Conservation (phyloP, 495 filamentous ascomycete species). For the Polyplosphaeria fusca region DNA sequence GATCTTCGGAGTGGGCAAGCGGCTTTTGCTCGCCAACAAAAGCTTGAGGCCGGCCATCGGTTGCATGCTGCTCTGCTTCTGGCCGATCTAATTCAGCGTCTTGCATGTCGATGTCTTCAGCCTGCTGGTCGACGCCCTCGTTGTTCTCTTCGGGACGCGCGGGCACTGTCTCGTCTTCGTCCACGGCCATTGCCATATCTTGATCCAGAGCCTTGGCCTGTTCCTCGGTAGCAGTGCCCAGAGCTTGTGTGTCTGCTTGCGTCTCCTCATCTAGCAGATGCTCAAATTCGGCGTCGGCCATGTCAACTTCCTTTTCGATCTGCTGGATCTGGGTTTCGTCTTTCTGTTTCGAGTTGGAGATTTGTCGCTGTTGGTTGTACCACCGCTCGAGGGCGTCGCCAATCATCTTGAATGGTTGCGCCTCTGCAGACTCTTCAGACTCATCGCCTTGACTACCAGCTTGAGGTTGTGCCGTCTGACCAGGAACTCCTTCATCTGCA, state of each 20-base stretch:
- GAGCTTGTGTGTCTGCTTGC: slow-evolving; percentile 78
- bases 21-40: slow-evolving; percentile 38
- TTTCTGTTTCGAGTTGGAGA: slow-evolving; percentile 64
- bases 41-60: slow-evolving; percentile 26
- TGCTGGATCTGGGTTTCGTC: slow-evolving; percentile 50
- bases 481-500: slow-evolving; percentile 27
- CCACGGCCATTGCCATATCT: slow-evolving; percentile 76
- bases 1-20: slow-evolving; percentile 39
- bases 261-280: slow-evolving; percentile 82
- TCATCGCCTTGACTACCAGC: slow-evolving; percentile 29
- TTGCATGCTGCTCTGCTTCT: slow-evolving; percentile 43
- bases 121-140: slow-evolving; percentile 39
- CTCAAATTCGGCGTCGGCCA: slow-evolving; percentile 75
- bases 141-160: slow-evolving; percentile 45
- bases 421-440: slow-evolving; percentile 30
- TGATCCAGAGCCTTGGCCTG: slow-evolving; percentile 79
- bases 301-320: slow-evolving; percentile 55
- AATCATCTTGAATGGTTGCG: slow-evolving; percentile 80
- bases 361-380: slow-evolving; percentile 79
- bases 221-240: slow-evolving; percentile 84
- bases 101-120: slow-evolving; percentile 27
- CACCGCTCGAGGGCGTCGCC: slow-evolving; percentile 91
- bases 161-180: slow-evolving; percentile 57
- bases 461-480: slow-evolving; percentile 25
- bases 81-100: slow-evolving; percentile 33